Conservation (phyloP, 306 rosid species). For the Pterocarpus macrocarpus region DNA sequence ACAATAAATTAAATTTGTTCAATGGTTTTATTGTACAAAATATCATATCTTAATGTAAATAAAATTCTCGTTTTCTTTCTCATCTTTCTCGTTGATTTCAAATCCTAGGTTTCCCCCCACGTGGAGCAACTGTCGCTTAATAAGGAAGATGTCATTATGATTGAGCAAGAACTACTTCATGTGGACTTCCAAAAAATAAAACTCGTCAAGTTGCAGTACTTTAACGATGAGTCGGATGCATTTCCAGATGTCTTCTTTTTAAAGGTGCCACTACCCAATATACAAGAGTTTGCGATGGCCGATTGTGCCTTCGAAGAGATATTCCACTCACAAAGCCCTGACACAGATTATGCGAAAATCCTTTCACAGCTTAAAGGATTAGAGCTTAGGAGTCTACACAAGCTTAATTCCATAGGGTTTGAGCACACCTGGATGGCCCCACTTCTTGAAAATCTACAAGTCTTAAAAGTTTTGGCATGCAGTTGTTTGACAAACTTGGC, state of each 20-base stretch:
- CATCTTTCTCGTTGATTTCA: not conserved
- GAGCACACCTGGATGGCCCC: constrained; percentile 14
- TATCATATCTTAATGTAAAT: not conserved
- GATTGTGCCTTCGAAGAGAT: not conserved
- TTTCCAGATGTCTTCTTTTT: not conserved
- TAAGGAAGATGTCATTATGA: not conserved
- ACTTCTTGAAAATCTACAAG: not conserved
- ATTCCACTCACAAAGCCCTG: not conserved
- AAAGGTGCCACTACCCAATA: not conserved
- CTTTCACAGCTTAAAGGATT: not conserved
- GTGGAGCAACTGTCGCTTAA: not conserved
- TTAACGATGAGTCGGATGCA: not conserved
- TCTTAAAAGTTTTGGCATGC: not conserved
- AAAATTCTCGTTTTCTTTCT: too few relatives aligned
- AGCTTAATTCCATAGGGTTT: not conserved
- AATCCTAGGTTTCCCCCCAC: constrained; percentile 23
- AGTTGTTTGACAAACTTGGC: constrained; percentile 8
- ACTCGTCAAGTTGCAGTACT: not conserved
- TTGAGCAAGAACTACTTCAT: not conserved
- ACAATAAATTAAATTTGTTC: too few relatives aligned
- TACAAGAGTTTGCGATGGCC: not conserved
- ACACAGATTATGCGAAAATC: not conserved
- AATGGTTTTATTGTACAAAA: too few relatives aligned
- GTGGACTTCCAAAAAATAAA: not conserved
- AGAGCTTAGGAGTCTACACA: not conserved